phyloP scores from a whole-genome alignment of 257 asterid species.

The Solanum bulbocastanum region DNA sequence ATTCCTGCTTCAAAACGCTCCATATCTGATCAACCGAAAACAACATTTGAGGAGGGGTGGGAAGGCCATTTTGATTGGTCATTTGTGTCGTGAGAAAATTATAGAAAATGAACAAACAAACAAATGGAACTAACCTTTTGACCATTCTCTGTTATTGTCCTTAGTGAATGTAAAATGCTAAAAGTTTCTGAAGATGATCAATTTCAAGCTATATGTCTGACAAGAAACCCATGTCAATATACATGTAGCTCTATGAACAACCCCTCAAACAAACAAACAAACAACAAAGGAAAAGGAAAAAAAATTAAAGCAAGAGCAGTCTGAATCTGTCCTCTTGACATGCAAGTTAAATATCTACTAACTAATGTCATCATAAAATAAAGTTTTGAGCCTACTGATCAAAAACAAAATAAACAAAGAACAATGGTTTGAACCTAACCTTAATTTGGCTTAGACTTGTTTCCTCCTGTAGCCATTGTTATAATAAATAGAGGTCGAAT shows the following conservation, averaged over 20 bases:
- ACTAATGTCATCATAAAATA: not conserved
- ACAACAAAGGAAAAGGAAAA: not conserved
- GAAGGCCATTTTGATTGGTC: not conserved
- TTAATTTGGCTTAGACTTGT: not conserved
- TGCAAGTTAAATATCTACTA: not conserved
- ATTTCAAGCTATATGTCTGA: not conserved
- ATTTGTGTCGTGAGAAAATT: not conserved
- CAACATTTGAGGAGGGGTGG: not conserved
- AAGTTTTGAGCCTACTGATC: not conserved
- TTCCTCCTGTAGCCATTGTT: not conserved
- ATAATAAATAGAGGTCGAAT: not conserved
- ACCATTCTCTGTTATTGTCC: slow-evolving; percentile 56
- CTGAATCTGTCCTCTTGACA: not conserved
- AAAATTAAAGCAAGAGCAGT: not conserved
- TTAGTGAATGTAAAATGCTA: slow-evolving; percentile 4
- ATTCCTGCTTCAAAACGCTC: slow-evolving; percentile 53
- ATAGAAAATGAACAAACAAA: not conserved
- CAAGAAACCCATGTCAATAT: not conserved
- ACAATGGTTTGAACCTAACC: not conserved
- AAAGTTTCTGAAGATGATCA: not conserved
- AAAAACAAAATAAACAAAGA: not conserved
- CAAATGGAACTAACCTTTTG: slow-evolving; percentile 41
- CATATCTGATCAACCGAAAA: slow-evolving; percentile 47
- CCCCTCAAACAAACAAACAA: not conserved
- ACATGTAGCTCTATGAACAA: not conserved